Conservation (phyloP, 805 yeast species). For the Suhomyces vadensis region DNA sequence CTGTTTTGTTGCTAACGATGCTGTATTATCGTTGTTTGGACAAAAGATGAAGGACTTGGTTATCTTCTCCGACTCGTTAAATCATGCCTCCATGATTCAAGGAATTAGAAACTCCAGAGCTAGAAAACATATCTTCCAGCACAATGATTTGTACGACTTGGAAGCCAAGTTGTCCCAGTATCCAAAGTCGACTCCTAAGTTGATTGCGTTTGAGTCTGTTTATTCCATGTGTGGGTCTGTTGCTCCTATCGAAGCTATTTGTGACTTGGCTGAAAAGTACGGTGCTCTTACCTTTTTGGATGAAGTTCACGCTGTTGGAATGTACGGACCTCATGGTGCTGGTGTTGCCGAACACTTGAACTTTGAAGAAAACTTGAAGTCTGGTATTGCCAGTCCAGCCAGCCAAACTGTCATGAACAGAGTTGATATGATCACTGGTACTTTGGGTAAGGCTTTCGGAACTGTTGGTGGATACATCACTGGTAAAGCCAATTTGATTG, state of each 20-base stretch:
- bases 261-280: constrained; percentile 95
- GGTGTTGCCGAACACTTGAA: constrained; percentile 98
- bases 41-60: constrained; percentile 87
- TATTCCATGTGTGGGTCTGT: constrained; percentile 99
- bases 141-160: constrained; percentile 82
- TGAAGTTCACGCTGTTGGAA: constrained; percentile 98
- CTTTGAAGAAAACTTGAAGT: constrained; percentile 74
- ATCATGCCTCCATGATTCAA: constrained; percentile 97
- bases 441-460: constrained; percentile 96
- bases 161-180: constrained; percentile 75
- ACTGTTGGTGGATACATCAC: constrained; percentile 98
- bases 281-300: constrained; percentile 97
- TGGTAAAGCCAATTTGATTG: constrained; percentile 77
- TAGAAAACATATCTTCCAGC: constrained; percentile 85
- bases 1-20: constrained; percentile 96
- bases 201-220: constrained; percentile 95
- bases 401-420: constrained; percentile 74
- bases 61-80: constrained; percentile 86
- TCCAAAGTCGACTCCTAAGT: constrained; percentile 87
- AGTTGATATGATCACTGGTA: constrained; percentile 95
- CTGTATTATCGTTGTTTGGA: constrained; percentile 87
- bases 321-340: constrained; percentile 99
- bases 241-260: constrained; percentile 87
- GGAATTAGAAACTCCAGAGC: constrained; percentile 92
- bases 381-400: constrained; percentile 57